These are phyloP conservation scores for Xylariomycetidae sp. DNA, from an alignment of 2,329 filamentous ascomycete genomes.

Conservation along the genomic window DNA sequence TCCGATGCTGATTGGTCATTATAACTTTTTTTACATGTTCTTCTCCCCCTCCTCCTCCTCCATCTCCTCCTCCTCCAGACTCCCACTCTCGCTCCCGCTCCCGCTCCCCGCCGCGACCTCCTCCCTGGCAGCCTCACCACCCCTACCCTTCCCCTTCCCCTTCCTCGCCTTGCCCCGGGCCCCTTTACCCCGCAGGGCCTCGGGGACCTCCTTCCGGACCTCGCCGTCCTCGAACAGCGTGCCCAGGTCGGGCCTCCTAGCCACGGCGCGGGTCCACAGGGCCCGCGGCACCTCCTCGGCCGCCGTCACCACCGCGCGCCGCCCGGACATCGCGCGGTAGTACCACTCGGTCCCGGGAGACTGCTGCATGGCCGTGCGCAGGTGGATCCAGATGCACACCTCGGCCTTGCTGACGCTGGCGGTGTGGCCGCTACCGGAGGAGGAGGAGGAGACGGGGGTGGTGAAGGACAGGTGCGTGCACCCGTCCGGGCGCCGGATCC, in stretches of 20 bases:
- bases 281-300: slow-evolving; percentile 28
- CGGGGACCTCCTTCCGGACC: slow-evolving; percentile 38
- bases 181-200: slow-evolving; percentile 36
- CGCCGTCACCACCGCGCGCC: slow-evolving; percentile 29
- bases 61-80: too few relatives aligned
- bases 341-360: slow-evolving; percentile 32
- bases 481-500: slow-evolving; percentile 37
- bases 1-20: too few relatives aligned
- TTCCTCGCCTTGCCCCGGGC: slow-evolving; percentile 36
- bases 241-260: slow-evolving; percentile 36
- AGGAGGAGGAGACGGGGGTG: slow-evolving; percentile 17
- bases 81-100: too few relatives aligned
- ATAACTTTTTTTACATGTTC: too few relatives aligned
- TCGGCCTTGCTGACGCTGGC: slow-evolving; percentile 31
- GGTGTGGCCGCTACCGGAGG: slow-evolving; percentile 22
- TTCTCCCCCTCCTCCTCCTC: too few relatives aligned
- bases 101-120: too few relatives aligned
- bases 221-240: slow-evolving; percentile 38
- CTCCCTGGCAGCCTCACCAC: too few relatives aligned
- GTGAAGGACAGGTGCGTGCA: slow-evolving; percentile 28
- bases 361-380: slow-evolving; percentile 29
- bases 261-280: slow-evolving; percentile 38
- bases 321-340: slow-evolving; percentile 31
- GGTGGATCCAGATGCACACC: slow-evolving; percentile 37
- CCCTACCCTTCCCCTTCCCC: slow-evolving; percentile 35